Conservation (phyloP, 805 yeast species). For the Pichia kluyveri region DNA sequence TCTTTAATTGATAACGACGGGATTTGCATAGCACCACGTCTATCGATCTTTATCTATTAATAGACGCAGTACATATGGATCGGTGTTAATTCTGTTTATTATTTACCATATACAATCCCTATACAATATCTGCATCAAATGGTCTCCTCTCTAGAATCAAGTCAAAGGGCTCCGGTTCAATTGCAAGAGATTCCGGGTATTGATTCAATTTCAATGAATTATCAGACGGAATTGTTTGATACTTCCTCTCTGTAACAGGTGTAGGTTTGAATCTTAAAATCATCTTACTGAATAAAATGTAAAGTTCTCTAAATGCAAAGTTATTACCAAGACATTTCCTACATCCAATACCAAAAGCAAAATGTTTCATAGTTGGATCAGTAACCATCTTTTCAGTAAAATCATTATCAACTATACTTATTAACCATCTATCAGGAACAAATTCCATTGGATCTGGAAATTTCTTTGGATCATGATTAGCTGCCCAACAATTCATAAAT, state of each 20-base stretch:
- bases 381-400: background rate
- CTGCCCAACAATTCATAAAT: slow-evolving; percentile 62
- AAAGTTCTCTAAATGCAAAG: slow-evolving; percentile 58
- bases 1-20: no score
- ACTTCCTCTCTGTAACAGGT: background rate
- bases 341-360: slow-evolving; percentile 63
- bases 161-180: slow-evolving; percentile 44
- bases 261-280: slow-evolving; percentile 31
- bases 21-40: no score
- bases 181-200: slow-evolving; percentile 50
- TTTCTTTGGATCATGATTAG: slow-evolving; percentile 48
- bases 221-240: slow-evolving; percentile 28
- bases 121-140: background rate
- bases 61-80: no score
- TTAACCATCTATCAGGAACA: slow-evolving; percentile 36
- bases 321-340: slow-evolving; percentile 65
- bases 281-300: slow-evolving; percentile 45
- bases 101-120: no score
- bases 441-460: slow-evolving; percentile 39
- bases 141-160: slow-evolving; percentile 10
- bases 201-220: slow-evolving; percentile 45
- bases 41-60: no score
- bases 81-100: no score
- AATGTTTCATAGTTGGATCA: slow-evolving; percentile 25
- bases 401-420: slow-evolving; percentile 7